Evolutionary conservation across 441 rosid genomes (phyloP).

Genomic region (Erysimum pusillum): DNA sequence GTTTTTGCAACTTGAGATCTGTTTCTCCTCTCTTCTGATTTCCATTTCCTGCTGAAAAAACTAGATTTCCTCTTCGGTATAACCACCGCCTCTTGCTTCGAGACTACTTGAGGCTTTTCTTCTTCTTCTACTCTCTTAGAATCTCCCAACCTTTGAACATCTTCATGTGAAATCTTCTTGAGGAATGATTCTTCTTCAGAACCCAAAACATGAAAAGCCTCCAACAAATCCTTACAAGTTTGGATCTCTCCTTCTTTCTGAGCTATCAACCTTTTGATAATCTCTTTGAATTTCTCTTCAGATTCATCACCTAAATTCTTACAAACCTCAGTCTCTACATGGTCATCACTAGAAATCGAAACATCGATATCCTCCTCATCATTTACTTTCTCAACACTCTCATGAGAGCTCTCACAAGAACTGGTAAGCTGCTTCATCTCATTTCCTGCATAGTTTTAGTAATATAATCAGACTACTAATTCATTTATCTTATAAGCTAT

Average conservation of each 20-base stretch:
- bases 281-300: constrained; percentile 76
- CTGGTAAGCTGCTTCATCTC: constrained; percentile 32
- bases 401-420: constrained; percentile 36
- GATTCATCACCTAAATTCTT: constrained; percentile 51
- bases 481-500: neutral
- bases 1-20: constrained; percentile 49
- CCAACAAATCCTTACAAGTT: constrained; percentile 61
- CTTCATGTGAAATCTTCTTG: constrained; percentile 63
- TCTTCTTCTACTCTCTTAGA: constrained; percentile 56
- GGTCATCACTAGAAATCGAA: constrained; percentile 42
- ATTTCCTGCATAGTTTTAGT: constrained; percentile 32
- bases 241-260: constrained; percentile 65
- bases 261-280: constrained; percentile 69
- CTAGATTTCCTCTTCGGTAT: constrained; percentile 57
- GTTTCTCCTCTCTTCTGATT: constrained; percentile 42
- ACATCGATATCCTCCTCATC: constrained; percentile 67
- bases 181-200: constrained; percentile 74
- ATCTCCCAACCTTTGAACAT: constrained; percentile 69
- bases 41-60: constrained; percentile 64
- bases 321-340: constrained; percentile 32
- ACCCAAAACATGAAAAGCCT: constrained; percentile 76
- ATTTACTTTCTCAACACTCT: constrained; percentile 75
- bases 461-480: neutral
- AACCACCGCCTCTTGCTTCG: constrained; percentile 46
- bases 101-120: constrained; percentile 53